These are phyloP conservation scores for Mycena albidolilacea DNA, from an alignment of 768 basidiomycete species.

Conservation along the genomic window DNA sequence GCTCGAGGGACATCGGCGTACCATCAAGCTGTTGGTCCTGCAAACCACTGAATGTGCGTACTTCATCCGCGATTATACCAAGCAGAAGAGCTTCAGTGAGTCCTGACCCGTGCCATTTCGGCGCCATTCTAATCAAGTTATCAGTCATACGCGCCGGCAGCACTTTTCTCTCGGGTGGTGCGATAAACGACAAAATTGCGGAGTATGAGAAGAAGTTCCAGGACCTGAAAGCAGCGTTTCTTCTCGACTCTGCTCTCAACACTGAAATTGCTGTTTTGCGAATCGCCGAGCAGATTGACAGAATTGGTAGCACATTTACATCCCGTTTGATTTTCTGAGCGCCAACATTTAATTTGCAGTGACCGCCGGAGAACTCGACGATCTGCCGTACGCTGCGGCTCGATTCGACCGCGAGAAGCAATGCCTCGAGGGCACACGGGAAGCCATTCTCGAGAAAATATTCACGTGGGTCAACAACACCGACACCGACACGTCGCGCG, in stretches of 20 bases:
- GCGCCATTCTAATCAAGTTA: neutral
- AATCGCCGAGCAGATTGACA: conserved; percentile 31
- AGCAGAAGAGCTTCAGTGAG: conserved; percentile 40
- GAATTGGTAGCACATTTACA: conserved; percentile 15
- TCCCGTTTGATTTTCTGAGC: neutral
- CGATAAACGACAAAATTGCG: conserved; percentile 26
- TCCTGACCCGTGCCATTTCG: neutral
- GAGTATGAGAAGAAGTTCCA: conserved; percentile 37
- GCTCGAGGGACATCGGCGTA: conserved; percentile 35
- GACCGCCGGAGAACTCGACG: neutral
- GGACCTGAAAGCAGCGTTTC: conserved; percentile 35
- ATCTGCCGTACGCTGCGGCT: conserved; percentile 22
- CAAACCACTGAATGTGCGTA: conserved; percentile 49
- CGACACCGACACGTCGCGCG: conserved; percentile 2
- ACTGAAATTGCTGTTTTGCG: conserved; percentile 37
- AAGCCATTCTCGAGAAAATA: conserved; percentile 13
- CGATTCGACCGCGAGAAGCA: conserved; percentile 27
- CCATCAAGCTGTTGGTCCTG: conserved; percentile 38
- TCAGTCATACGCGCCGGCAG: conserved; percentile 17
- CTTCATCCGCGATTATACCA: conserved; percentile 47
- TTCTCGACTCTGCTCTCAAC: conserved; percentile 14
- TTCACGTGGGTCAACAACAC: conserved; percentile 24
- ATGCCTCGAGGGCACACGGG: conserved; percentile 27
- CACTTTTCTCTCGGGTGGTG: neutral
- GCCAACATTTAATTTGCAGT: neutral